Percentiles rank a stretch among this genome's conserved stretches.
These are phyloP conservation scores for Cladophialophora exuberans DNA, from an alignment of 2,329 filamentous ascomycete species.

Conservation along the genomic window DNA sequence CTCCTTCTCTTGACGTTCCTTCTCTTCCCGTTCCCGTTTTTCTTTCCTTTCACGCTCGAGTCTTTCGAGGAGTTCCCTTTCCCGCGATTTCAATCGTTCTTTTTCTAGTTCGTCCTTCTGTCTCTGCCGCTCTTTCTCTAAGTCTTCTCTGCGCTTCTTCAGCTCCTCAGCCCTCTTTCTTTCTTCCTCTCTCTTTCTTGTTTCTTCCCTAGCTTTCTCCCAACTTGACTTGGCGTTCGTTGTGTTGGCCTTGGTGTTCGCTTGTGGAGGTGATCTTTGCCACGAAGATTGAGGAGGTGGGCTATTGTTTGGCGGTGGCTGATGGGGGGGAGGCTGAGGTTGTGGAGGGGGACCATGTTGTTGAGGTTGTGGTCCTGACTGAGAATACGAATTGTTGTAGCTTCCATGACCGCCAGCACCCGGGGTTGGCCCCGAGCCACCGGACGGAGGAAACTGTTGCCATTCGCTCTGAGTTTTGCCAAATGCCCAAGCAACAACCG, in stretches of 20 bases:
- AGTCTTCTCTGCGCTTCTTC: constrained; percentile 30
- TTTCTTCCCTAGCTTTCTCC: constrained; percentile 36
- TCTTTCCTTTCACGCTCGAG: constrained; percentile 38
- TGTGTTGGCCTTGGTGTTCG: constrained; percentile 30
- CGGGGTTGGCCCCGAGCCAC: constrained; percentile 3
- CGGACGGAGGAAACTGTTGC: constrained; percentile 10
- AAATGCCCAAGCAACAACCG: constrained; percentile 75
- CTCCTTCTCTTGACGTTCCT: constrained; percentile 40
- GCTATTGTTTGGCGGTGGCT: constrained; percentile 17
- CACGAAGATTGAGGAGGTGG: constrained; percentile 34
- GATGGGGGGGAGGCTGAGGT: constrained; percentile 13
- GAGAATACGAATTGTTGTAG: constrained; percentile 18
- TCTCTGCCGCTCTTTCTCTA: constrained; percentile 33
- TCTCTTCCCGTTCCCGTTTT: constrained; percentile 36
- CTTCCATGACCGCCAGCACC: constrained; percentile 16
- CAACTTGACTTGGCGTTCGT: constrained; percentile 32
- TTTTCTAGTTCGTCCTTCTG: constrained; percentile 33
- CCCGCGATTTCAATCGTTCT: constrained; percentile 33
- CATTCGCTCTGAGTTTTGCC: constrained; percentile 66
- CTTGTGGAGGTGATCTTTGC: constrained; percentile 30
- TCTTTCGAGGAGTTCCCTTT: constrained; percentile 33
- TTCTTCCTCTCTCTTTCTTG: constrained; percentile 35
- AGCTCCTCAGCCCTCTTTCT: constrained; percentile 32
- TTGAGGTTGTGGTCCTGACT: constrained; percentile 2
- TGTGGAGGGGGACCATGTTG: not conserved